Conservation (phyloP, 2,329 filamentous ascomycete genomes). For the Neonectria coccinea region DNA sequence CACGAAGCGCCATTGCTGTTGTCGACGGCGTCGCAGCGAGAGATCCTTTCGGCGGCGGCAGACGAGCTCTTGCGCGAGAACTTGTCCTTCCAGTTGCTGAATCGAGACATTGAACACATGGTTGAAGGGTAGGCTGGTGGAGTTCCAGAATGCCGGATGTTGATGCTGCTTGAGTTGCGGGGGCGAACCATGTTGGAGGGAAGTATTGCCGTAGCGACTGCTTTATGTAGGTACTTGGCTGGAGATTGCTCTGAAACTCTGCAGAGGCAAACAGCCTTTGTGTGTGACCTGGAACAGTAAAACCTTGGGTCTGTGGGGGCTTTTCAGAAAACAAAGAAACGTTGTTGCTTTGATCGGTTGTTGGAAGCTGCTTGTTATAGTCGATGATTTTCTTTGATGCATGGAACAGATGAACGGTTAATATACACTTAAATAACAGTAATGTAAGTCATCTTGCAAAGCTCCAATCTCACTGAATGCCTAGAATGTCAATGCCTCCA, state of each 20-base stretch:
- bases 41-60: constrained; percentile 8
- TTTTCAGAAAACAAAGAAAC: background rate
- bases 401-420: background rate
- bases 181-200: background rate
- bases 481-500: background rate
- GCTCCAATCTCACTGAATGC: background rate
- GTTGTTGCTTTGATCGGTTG: background rate
- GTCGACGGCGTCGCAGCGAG: constrained; percentile 18
- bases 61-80: constrained; percentile 43
- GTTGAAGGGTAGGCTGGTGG: constrained; percentile 22
- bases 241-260: background rate
- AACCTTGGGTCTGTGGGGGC: background rate
- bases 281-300: background rate
- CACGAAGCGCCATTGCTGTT: constrained; percentile 15
- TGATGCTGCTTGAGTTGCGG: background rate
- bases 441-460: background rate
- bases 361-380: background rate
- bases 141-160: constrained; percentile 2
- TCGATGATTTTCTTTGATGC: background rate
- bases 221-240: background rate
- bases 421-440: background rate
- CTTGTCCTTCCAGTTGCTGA: constrained; percentile 51
- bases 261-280: background rate
- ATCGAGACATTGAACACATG: constrained; percentile 45
- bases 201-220: background rate